These are phyloP conservation scores for Claviceps sp. DNA, from an alignment of 2,329 filamentous ascomycete species.

Conservation along the genomic window DNA sequence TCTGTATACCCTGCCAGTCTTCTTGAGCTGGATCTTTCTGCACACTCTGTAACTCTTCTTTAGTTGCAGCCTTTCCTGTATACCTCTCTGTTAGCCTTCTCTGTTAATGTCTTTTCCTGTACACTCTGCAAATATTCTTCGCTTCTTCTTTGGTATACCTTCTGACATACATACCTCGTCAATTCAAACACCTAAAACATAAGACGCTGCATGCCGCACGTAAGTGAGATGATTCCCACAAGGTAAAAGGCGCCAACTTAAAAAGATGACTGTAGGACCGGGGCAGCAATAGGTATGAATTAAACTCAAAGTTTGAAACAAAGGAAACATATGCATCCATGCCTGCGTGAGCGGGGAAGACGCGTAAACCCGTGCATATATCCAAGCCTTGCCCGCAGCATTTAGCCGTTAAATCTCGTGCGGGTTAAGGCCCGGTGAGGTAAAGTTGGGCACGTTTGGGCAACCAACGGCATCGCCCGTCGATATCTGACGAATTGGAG, in stretches of 20 bases:
- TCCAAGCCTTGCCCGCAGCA: neutral
- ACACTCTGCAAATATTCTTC: neutral
- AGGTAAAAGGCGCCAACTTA: neutral
- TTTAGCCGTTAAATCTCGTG: neutral
- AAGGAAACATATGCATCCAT: neutral
- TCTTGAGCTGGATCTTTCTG: too few relatives aligned
- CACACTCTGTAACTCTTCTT: too few relatives aligned
- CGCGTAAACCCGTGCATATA: slow-evolving; percentile 2
- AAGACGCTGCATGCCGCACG: neutral
- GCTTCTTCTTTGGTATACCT: neutral
- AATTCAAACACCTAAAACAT: too few relatives aligned
- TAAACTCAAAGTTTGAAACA: too few relatives aligned
- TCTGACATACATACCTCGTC: neutral
- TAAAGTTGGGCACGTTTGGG: neutral
- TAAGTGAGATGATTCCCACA: neutral
- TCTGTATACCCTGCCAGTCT: too few relatives aligned
- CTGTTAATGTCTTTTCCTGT: neutral
- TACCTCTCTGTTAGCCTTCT: too few relatives aligned
- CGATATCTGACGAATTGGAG: neutral
- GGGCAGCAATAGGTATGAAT: neutral
- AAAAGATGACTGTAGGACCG: neutral
- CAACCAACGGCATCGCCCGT: neutral
- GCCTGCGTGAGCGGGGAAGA: neutral
- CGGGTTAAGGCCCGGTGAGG: neutral
- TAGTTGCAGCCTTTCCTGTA: too few relatives aligned